Base-by-base conservation (phyloP, 23 red algal genomes). In the Gracilaria gracilis region DNA sequence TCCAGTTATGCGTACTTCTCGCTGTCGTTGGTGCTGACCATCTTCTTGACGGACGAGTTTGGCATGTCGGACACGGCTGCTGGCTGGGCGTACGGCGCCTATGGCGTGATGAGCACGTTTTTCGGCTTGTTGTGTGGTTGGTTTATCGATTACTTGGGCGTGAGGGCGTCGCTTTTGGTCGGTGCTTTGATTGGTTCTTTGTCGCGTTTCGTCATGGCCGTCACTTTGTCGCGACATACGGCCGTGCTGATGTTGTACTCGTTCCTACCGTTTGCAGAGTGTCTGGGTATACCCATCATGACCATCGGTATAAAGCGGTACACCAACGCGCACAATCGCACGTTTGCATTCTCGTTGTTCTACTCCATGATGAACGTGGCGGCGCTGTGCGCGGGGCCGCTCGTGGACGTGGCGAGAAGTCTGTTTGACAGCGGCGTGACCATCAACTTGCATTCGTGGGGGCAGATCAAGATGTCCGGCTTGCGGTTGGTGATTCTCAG, bases 341-440 rank as follows among this genome's bases (percentile, higher is more conserved):
- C 96, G 25, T 93, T 95, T 71, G 96, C 93, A 37, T 98, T 92
- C 85, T 95, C 93, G 27, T 37, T 98, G 31, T 98, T 95, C 83
- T 98, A 98, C 79, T 92, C 96, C 20, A 84, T 95, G 69, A 98
- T 98, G 96, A 98, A 98, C 78, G 64, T 98, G 33, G 96, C 96
- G 17, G 96, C 96, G 0, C 61, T 98, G 39, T 49, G 79, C 23
- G 93, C 96, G 2, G 96, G 96, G 27, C 96, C 96, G 44, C 31
- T 92, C 2, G 96, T 98, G 0, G 93, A 98, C 42, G 29, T 93
- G 12, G 79, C 75, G 19, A 88, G 93, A 14, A 27, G 44, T 25
- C 57, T 80, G 8, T 91, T 81, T 53, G 75, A 55, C 14, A 81
- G 88, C 4, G 89, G 89, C 19, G 42, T 84, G 20, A 50, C 59